Percentiles rank a stretch among this genome's conserved stretches.
phyloP scores from a whole-genome alignment of 2,329 filamentous ascomycete genomes.

The Trichoderma sp. region DNA sequence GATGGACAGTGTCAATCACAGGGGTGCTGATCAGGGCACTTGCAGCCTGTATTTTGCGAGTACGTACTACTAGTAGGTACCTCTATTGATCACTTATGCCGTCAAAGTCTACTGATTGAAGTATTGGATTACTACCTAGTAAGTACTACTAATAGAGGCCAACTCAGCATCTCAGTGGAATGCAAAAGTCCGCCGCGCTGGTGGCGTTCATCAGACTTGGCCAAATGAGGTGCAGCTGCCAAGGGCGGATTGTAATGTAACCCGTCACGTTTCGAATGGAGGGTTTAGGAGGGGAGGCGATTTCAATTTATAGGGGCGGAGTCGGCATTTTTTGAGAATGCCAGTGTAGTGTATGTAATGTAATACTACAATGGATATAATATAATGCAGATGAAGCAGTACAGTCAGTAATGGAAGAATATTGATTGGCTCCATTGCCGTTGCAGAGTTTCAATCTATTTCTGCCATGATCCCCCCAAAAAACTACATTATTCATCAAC shows the following conservation, averaged over 20 bases:
- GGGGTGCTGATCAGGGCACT: not conserved
- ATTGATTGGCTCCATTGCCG: too few relatives aligned
- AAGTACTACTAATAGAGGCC: too few relatives aligned
- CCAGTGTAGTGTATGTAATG: not conserved
- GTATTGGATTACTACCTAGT: too few relatives aligned
- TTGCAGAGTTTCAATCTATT: not conserved
- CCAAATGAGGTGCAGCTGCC: conserved; percentile 2
- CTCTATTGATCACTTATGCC: too few relatives aligned
- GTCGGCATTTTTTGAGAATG: not conserved
- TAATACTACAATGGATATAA: too few relatives aligned
- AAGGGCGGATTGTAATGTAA: conserved; percentile 17
- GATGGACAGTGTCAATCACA: not conserved
- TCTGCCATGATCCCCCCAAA: too few relatives aligned
- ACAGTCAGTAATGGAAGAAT: too few relatives aligned
- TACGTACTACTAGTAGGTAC: too few relatives aligned
- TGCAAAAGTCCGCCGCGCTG: not conserved
- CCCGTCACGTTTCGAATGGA: conserved; percentile 7
- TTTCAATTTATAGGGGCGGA: conserved; percentile 12
- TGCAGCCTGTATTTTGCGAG: too few relatives aligned
- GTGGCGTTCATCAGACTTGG: not conserved
- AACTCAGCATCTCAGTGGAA: too few relatives aligned
- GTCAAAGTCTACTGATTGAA: too few relatives aligned
- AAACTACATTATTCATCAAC: not conserved
- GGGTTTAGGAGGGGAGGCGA: conserved; percentile 9
- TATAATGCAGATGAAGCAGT: too few relatives aligned